Base-by-base conservation (phyloP, 2,329 filamentous ascomycete genomes). In the Colletotrichum limetticola region DNA sequence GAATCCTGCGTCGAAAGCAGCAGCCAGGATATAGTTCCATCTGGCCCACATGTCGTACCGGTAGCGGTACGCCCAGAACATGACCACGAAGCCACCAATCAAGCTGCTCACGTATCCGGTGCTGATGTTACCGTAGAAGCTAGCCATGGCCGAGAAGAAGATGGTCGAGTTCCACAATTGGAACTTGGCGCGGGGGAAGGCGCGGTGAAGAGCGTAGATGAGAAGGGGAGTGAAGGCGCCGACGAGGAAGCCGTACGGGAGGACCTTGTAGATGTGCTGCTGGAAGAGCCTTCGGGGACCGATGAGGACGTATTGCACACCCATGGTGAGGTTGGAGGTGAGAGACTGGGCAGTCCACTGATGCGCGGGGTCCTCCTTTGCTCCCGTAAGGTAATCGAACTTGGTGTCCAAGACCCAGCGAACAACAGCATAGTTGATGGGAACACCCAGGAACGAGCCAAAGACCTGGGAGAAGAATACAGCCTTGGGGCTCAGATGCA, bases 391-490 rank as follows among this genome's bases (percentile, higher is more conserved):
- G 75, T 88, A 91, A 46, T 90, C 87, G 16, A 83, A 82, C 76
- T 91, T 91, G 7, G 86, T 86, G 72, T 87, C 83, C 5, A 91
- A 79, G 0, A 91, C 86, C 90, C 90, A 91, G 52, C 87, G 85
- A 58, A 91, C 86, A 26, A 91, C 88, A 5, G 84, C 89, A 66
- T 91, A 91, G 77, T 91, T 90, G 75, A 91, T 86, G 0, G 90
- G 89, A 7, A 91, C 84, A 5, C 89, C 90, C 55, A 91, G 82
- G 8, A 89, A 80, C 19, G 87, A 88, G 4, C 89, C 90, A 37
- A 91, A 89, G 4, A 91, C 83, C 76, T 91, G 90, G 1, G 88
- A 88, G 78, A 91, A 89, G 81, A 92, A 91, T 6, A 91, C 86
- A 0, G 86, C 83, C 14, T 87, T 86, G 1, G 90, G 90, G 0